Evolutionary conservation across 1,284 basidiomycete genomes (phyloP), one percentile per base, ranked within the genome.

Genomic region (Pisolithus thermaeus): DNA sequence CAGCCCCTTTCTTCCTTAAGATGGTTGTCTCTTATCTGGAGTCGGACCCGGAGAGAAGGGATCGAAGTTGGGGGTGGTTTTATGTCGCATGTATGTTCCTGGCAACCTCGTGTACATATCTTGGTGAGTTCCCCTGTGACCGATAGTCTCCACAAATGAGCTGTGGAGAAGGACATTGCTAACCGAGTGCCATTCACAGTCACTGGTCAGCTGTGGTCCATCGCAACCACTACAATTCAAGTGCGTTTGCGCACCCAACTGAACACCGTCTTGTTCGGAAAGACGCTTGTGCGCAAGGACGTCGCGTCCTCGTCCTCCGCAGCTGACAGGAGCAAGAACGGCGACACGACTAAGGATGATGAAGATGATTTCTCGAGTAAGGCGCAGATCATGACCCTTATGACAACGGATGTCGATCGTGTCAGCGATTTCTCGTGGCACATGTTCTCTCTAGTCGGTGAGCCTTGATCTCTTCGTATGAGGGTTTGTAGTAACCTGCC

Each of bases 261-360:
- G 49, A 96, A 96, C 70, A 83, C 89, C 11, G 80, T 89, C 51
- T 71, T 97, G 7, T 97, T 91, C 64, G 83, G 84, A 46, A 97
- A 97, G 72, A 96, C 92, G 0, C 80, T 97, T 3, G 80, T 91
- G 20, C 81, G 91, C 45, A 94, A 96, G 69, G 90, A 94, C 59
- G 73, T 93, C 25, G 90, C 89, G 0, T 86, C 84, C 1, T 79
- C 81, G 14, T 66, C 79, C 8, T 46, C 68, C 50, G 39, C 62
- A n/a, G 53, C 52, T 16, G 58, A 61, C n/a, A 61, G 61, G 22
- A 56, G 47, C 14, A 62, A 54, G 48, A 54, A 58, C 23, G 54
- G 58, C 1, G 63, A 60, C 43, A 64, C 68, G 41, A 61, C 63
- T 27, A 69, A 73, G 36, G 73, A 79, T 12, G 74, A 78, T 7